A percentile compares a stretch with the other conserved stretches of the same genome.
These are phyloP conservation scores for Hura crepitans DNA, from an alignment of 441 rosid genomes.

Conservation along the genomic window DNA sequence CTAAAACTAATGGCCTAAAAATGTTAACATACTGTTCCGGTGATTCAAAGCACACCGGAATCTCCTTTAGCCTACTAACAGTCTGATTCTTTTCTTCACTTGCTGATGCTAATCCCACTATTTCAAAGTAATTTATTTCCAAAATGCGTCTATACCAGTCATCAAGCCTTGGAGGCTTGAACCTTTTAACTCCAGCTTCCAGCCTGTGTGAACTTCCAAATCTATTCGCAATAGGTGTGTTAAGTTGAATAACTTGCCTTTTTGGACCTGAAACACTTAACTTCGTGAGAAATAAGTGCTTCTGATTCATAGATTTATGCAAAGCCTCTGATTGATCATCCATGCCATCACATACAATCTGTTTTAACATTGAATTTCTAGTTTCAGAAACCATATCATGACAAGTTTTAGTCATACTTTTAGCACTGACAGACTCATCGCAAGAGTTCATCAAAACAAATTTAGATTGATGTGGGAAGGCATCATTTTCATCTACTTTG, in stretches of 20 bases:
- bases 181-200: constrained; percentile 68
- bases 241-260: constrained; percentile 92
- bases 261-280: constrained; percentile 57
- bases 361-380: constrained; percentile 44
- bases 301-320: constrained; percentile 43
- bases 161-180: constrained; percentile 86
- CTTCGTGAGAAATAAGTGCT: constrained; percentile 40
- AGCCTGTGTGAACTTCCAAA: constrained; percentile 50
- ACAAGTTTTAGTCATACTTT: constrained; percentile 33
- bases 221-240: constrained; percentile 56
- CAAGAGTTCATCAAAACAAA: constrained; percentile 32
- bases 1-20: constrained; percentile 89
- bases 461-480: constrained; percentile 32
- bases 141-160: constrained; percentile 93
- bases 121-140: constrained; percentile 79
- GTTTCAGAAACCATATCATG: constrained; percentile 36
- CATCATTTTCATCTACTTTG: constrained; percentile 30
- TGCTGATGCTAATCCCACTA: constrained; percentile 58
- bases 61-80: constrained; percentile 60
- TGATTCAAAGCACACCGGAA: constrained; percentile 81
- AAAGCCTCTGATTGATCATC: constrained; percentile 54
- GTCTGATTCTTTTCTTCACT: constrained; percentile 43
- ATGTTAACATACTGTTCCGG: constrained; percentile 76
- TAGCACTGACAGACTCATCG: constrained; percentile 30
- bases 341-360: constrained; percentile 43